These are phyloP conservation scores for Zygoascus ofunaensis DNA, from an alignment of 805 yeast species.

Conservation along the genomic window DNA sequence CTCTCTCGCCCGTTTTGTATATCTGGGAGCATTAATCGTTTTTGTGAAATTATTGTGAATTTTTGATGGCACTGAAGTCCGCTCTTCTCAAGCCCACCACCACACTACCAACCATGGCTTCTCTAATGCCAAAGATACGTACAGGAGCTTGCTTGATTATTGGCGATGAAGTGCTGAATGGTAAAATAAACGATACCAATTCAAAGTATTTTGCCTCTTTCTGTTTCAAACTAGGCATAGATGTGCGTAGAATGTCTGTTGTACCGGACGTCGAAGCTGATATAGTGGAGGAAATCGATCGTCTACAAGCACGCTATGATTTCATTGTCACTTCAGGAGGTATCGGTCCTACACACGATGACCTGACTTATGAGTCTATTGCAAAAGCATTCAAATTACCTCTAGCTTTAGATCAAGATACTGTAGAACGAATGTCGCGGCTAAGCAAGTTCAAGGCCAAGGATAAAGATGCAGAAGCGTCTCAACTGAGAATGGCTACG, in stretches of 20 bases:
- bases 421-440: conserved; percentile 50
- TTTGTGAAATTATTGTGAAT: too few species aligned
- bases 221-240: conserved; percentile 61
- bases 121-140: conserved; percentile 5
- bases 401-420: conserved; percentile 43
- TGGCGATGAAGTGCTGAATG: conserved; percentile 84
- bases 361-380: conserved; percentile 70
- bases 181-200: conserved; percentile 74
- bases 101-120: too few species aligned
- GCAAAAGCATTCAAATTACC: conserved; percentile 53
- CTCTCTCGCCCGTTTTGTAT: too few species aligned
- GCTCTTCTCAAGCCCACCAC: too few species aligned
- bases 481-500: conserved; percentile 73
- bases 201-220: conserved; percentile 60
- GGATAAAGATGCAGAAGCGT: conserved; percentile 39
- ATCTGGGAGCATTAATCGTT: too few species aligned
- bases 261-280: conserved; percentile 70
- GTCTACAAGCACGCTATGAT: conserved; percentile 47
- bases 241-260: conserved; percentile 55
- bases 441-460: conserved; percentile 30
- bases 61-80: too few species aligned
- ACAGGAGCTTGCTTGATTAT: conserved; percentile 40
- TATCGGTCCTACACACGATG: conserved; percentile 88
- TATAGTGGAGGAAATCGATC: conserved; percentile 43
- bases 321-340: conserved; percentile 63